Evolutionary conservation across 164 flowering plant genomes (phyloP), one percentile per base, ranked within the genome.

Genomic region (Berberis thunbergii): DNA sequence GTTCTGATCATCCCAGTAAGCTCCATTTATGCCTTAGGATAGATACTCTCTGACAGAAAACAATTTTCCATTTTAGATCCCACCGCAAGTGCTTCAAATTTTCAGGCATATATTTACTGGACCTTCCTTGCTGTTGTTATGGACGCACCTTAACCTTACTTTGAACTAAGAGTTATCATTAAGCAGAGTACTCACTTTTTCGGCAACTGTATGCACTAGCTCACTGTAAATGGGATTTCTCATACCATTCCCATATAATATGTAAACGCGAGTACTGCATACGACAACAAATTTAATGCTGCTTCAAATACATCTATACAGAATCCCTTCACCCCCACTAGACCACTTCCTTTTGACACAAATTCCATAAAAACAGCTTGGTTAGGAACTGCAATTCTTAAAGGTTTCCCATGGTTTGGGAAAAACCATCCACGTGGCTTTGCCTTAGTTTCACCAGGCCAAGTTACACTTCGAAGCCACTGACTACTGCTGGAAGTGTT

Each of bases 351-450:
- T 64, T 80, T 77, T 0, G 73, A 40, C 54, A 85, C 89, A 80
- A 87, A 86, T 38, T 85, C 85, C 54, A 76, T 72, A 60, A 76
- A 92, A 62, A 80, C 80, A 26, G 80, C 85, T 57, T 96, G 79
- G 66, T 83, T 65, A 4, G 96, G 98, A 48, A 89, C 87, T 11
- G 75, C 96, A 66, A 92, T 86, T 43, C 81, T 73, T 45, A 92
- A 69, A 11, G 91, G 84, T 72, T 73, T 77, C 58, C 92, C 93
- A 69, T 86, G 89, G 78, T 89, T 76, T 1, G 98, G 96, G 65
- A 92, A 87, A 49, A 89, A 96, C 98, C 98, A 92, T 45, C 98
- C 98, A 26, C 88, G 82, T 55, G 98, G 98, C 54, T 62, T 66
- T 9, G 12, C 45, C 11, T 70, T 49, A 4, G 81, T 70, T 64